Conservation (phyloP, 129 eudicot species). For the Artemisia annua region DNA sequence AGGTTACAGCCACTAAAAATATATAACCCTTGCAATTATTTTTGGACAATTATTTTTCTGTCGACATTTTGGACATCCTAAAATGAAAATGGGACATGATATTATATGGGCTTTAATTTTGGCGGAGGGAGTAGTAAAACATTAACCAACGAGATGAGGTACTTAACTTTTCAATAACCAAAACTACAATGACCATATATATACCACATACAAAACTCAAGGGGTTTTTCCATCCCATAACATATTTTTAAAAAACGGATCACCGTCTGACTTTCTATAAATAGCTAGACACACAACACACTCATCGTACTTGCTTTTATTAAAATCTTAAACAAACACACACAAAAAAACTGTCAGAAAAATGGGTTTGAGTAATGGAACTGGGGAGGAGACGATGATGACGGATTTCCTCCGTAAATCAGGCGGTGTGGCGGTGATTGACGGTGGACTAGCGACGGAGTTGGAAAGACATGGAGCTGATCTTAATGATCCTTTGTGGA, state of each 20-base stretch:
- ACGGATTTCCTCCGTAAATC: constrained; percentile 65
- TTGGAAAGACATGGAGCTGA: constrained; percentile 95
- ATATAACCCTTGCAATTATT: too few relatives aligned
- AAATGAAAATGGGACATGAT: too few relatives aligned
- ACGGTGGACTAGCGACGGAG: constrained; percentile 99
- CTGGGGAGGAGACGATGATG: constrained; percentile 34
- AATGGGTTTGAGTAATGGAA: constrained; percentile 45
- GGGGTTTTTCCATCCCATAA: neutral
- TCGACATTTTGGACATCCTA: too few relatives aligned
- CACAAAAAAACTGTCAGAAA: neutral
- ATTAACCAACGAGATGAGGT: neutral
- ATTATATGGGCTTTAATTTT: too few relatives aligned
- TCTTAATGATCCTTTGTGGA: constrained; percentile 98
- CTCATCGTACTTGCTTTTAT: too few relatives aligned
- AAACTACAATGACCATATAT: neutral
- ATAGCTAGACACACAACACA: constrained; percentile 3
- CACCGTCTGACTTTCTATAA: constrained; percentile 23
- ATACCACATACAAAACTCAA: neutral
- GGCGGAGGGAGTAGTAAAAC: too few relatives aligned
- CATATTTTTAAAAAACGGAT: neutral
- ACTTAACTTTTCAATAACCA: neutral
- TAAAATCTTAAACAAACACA: neutral
- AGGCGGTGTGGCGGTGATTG: constrained; percentile 86
- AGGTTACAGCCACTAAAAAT: too few relatives aligned
- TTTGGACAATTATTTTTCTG: too few relatives aligned